Conservation (phyloP, 2,329 filamentous ascomycete genomes). For the Kalaharituber pfeilii region DNA sequence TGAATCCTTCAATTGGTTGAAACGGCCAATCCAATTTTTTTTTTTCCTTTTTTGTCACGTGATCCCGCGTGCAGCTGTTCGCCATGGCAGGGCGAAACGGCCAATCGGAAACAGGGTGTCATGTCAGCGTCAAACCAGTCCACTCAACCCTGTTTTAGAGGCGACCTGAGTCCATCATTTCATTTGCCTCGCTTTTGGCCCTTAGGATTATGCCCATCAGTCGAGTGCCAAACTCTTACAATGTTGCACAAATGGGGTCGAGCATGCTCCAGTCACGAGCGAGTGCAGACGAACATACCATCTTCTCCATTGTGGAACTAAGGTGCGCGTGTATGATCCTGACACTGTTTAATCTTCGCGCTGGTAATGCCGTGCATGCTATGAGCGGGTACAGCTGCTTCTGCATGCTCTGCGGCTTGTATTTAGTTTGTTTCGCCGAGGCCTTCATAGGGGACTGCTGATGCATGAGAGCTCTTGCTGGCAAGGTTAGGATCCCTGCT, state of each 20-base stretch:
- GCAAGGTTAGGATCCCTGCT: too few species aligned
- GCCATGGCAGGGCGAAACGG: too few species aligned
- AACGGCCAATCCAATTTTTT: too few species aligned
- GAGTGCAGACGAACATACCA: too few species aligned
- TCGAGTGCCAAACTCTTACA: not conserved
- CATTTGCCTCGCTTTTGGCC: not conserved
- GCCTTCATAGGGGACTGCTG: not conserved
- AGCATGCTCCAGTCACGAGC: not conserved
- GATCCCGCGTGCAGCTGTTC: too few species aligned
- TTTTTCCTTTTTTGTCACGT: too few species aligned
- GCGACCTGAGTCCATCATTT: not conserved
- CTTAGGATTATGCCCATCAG: not conserved
- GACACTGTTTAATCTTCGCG: not conserved
- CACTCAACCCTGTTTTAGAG: not conserved
- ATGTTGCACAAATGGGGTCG: not conserved
- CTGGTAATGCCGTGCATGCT: not conserved
- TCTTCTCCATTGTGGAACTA: not conserved
- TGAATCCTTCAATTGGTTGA: too few species aligned
- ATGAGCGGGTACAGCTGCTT: not conserved
- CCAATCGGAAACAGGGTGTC: not conserved
- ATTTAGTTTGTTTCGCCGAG: not conserved
- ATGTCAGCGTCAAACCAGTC: not conserved
- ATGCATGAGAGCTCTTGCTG: not conserved
- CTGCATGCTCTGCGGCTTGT: not conserved
- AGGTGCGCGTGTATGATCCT: not conserved